Evolutionary conservation across 192 early-diverging fungal genomes (phyloP), one percentile per base, ranked within the genome.

Genomic region (Coemansia aciculifera): DNA sequence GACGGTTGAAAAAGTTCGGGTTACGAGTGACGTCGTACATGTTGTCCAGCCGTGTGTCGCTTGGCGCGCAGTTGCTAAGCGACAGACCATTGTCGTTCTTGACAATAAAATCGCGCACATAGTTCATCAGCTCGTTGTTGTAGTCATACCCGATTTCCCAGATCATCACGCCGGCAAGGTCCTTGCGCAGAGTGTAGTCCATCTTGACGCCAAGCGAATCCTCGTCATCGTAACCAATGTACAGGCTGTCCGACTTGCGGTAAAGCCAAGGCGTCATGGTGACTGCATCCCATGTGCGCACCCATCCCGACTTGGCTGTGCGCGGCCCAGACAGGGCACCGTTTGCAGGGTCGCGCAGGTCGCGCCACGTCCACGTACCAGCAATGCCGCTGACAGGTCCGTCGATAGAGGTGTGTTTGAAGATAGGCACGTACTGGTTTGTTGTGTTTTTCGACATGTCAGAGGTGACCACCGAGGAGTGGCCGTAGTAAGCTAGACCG

Each of bases 221-320:
- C 39, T 83, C 71, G 64, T 93, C 89, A 65, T 92, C 90, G 67
- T 93, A 93, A 17, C 89, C 88, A 64, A 93, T 85, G 64, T 88
- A 90, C 36, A 81, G 71, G 36, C 74, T 86, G 49, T 84, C 89
- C 0, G 66, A 64, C 32, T 81, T 71, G 38, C 89, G 87, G 74
- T 86, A 94, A 29, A 94, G 43, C 90, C 91, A 92, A 3, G 93
- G 92, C 9, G 91, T 92, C 71, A 86, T 79, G 6, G 87, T 87
- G 23, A 66, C 75, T 9, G 70, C 51, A 57, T 92, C 91, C 85
- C 87, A 92, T 38, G 84, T 74, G 37, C 89, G 86, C 19, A 88
- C 67, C 90, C 90, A 94, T 3, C 85, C 86, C 1, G 84, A 60
- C 11, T 68, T 65, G 43, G 70, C 84, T 51, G 56, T 75, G 27